Conservation (phyloP, 345 rosid genomes). For the Moringa oleifera region DNA sequence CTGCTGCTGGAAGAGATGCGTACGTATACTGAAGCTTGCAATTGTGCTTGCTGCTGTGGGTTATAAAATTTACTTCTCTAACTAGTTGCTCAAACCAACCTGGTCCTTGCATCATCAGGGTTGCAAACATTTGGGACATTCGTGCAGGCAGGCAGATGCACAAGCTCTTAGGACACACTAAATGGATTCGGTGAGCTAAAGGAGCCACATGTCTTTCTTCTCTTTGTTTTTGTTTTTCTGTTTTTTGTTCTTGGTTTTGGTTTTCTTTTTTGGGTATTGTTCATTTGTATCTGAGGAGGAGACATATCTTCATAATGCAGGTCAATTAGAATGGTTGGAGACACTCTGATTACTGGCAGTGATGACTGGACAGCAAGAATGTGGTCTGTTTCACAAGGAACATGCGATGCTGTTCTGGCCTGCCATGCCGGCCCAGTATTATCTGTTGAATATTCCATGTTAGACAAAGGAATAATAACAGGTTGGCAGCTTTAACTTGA, state of each 20-base stretch:
- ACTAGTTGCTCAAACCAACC: slow-evolving; percentile 7
- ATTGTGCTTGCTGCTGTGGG: background rate
- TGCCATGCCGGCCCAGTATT: slow-evolving; percentile 94
- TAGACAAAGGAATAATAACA: slow-evolving; percentile 92
- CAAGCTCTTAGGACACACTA: slow-evolving; percentile 88
- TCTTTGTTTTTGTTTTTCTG: too few species aligned
- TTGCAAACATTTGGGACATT: slow-evolving; percentile 95
- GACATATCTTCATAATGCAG: slow-evolving; percentile 40
- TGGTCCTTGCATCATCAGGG: slow-evolving; percentile 41
- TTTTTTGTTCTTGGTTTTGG: too few species aligned
- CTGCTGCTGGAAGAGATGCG: slow-evolving; percentile 99
- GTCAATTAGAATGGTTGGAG: slow-evolving; percentile 93
- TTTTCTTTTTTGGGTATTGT: slow-evolving; percentile 9
- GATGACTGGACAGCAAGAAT: slow-evolving; percentile 99
- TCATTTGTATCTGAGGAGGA: slow-evolving; percentile 4
- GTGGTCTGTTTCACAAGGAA: slow-evolving; percentile 93
- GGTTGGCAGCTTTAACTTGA: slow-evolving; percentile 33
- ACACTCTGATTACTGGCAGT: slow-evolving; percentile 89
- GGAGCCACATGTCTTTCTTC: background rate
- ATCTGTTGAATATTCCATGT: slow-evolving; percentile 73
- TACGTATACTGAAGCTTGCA: slow-evolving; percentile 31
- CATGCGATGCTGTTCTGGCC: slow-evolving; percentile 88
- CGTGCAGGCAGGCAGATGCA: slow-evolving; percentile 99
- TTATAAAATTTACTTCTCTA: background rate
- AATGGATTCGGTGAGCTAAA: slow-evolving; percentile 87